Evolutionary conservation across 768 basidiomycete genomes (phyloP), one percentile per base, ranked within the genome.

Genomic region (Panaeolus cyanescens): DNA sequence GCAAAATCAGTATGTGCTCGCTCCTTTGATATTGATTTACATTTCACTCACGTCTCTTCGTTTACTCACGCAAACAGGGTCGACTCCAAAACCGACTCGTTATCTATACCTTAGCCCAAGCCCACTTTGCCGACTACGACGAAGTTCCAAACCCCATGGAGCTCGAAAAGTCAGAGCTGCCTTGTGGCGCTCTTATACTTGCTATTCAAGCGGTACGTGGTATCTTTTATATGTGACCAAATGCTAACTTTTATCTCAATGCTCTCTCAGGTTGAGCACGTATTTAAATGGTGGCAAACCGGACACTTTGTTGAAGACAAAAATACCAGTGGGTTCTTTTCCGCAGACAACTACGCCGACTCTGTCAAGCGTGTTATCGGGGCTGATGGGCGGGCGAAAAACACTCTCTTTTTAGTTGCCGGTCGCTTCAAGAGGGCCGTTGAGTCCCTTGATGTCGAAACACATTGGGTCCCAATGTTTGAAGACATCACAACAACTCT

Each of bases 261-360:
- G 56, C 3, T 42, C 8, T 19, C 59, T n/a, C n/a, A 66, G 63
- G 58, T 62, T 54, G 65, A 64, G 36, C 63, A 62, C 53, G 58
- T 59, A 2, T 54, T 66, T 10, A 66, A 64, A 50, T 61, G 31
- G 20, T 61, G 65, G 60, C 13, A 10, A 10, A 59, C 55, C 0
- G 60, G 63, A 9, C 13, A 1, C 0, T 59, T 50, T 30, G 31
- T 55, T 7, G 53, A 57, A 5, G 39, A 59, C 17, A 39, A 17
- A 3, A 42, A 65, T 1, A n/a, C 32, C 8, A 50, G 7, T 2
- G 50, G 55, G 1, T 42, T 59, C 19, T 67, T 66, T 17, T 65
- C 61, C 1, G 37, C 20, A 9, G 57, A 69, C 54, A 67, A 64
- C 30, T 69, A 67, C 30, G 68, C 60, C 6, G 64, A 67, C 32